A percentile compares a stretch with the other conserved stretches of the same genome.
Evolutionary conservation across 257 asterid genomes (phyloP).

Genomic region (Gardenia jasminoides): DNA sequence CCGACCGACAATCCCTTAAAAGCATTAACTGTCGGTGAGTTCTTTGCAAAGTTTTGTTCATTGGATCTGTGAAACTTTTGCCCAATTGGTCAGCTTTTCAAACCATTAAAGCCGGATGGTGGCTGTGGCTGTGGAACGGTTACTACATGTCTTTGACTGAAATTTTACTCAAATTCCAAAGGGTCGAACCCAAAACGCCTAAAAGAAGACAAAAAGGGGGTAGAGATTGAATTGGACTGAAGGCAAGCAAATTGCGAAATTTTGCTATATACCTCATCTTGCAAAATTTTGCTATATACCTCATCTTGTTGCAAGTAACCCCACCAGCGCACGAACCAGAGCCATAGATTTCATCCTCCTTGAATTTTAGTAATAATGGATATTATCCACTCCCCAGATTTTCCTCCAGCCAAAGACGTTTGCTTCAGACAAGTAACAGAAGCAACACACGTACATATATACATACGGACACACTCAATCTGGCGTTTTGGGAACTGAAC

Average conservation of each 20-base stretch:
- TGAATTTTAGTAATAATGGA: too few species aligned
- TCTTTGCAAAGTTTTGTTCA: neutral
- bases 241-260: neutral
- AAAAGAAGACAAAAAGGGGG: neutral
- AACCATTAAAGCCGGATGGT: neutral
- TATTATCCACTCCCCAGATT: neutral
- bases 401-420: neutral
- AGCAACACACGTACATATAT: neutral
- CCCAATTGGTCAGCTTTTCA: neutral
- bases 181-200: neutral
- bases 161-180: neutral
- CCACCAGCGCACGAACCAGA: neutral
- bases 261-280: too few species aligned
- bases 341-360: neutral
- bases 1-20: neutral
- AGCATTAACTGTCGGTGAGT: neutral
- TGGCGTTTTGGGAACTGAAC: conserved; percentile 1
- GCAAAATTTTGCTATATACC: too few species aligned
- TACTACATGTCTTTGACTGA: conserved; percentile 9
- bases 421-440: neutral
- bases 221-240: neutral
- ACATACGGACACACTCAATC: neutral
- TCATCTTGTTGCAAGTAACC: too few species aligned
- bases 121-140: neutral
- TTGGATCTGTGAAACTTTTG: neutral